Percentiles rank a stretch among this genome's conserved stretches.
These are phyloP conservation scores for Fusarium transvaalense DNA, from an alignment of 2,329 filamentous ascomycete genomes.

Conservation along the genomic window DNA sequence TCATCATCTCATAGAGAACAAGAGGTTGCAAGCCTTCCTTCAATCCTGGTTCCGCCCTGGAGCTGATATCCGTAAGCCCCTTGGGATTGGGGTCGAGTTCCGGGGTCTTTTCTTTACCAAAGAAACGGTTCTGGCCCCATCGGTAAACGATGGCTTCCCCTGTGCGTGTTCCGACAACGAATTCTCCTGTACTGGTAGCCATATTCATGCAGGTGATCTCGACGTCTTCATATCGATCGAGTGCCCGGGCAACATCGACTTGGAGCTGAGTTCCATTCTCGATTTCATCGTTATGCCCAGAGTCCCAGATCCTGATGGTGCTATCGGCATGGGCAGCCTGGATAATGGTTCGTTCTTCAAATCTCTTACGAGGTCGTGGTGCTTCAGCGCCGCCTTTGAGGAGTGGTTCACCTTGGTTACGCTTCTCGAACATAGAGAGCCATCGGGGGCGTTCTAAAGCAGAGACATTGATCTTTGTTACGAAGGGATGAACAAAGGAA, in stretches of 20 bases:
- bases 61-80: conserved; percentile 79
- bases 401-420: conserved; percentile 81
- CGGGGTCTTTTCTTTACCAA: conserved; percentile 69
- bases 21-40: conserved; percentile 86
- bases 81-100: conserved; percentile 72
- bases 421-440: conserved; percentile 90
- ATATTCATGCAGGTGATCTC: conserved; percentile 85
- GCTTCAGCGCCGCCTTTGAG: conserved; percentile 83
- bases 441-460: conserved; percentile 83
- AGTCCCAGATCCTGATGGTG: conserved; percentile 92
- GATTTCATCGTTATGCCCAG: conserved; percentile 90
- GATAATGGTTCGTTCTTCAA: conserved; percentile 85
- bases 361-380: conserved; percentile 76
- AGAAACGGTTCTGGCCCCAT: conserved; percentile 84
- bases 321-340: conserved; percentile 92
- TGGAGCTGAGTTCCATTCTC: conserved; percentile 87
- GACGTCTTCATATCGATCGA: conserved; percentile 82
- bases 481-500: conserved; percentile 90
- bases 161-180: conserved; percentile 81
- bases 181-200: conserved; percentile 83
- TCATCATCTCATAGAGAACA: conserved; percentile 83
- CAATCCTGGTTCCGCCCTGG: conserved; percentile 76
- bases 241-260: conserved; percentile 84
- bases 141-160: conserved; percentile 91
- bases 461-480: conserved; percentile 78